Conservation (phyloP, 371 early-diverging fungal genomes). For the Mucor ambiguus region DNA sequence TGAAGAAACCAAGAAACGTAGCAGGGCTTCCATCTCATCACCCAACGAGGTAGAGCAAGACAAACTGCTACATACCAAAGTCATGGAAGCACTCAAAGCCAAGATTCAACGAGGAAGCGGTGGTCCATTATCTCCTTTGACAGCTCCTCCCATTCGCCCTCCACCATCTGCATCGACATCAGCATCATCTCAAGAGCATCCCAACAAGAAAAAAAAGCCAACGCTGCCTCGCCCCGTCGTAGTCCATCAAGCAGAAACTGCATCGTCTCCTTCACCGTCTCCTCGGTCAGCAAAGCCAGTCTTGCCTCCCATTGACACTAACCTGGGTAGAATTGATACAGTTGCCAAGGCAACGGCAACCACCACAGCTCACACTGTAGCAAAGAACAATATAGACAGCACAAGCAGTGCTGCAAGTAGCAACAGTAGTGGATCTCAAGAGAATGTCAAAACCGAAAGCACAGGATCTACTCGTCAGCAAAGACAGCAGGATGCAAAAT, state of each 20-base stretch:
- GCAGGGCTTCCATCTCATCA: slow-evolving; percentile 18
- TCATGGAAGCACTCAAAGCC: slow-evolving; percentile 44
- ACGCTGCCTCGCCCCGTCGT: slow-evolving; percentile 19
- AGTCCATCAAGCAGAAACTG: slow-evolving; percentile 2
- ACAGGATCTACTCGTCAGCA: background rate
- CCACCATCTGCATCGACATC: background rate
- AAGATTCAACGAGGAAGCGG: slow-evolving; percentile 32
- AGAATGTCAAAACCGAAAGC: background rate
- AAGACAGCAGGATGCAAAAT: background rate
- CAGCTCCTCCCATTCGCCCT: slow-evolving; percentile 3
- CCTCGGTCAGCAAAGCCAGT: slow-evolving; percentile 42
- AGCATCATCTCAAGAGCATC: background rate
- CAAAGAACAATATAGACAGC: background rate
- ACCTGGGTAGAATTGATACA: slow-evolving; percentile 24
- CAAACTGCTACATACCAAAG: slow-evolving; percentile 34
- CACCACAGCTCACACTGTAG: background rate
- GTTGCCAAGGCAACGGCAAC: background rate
- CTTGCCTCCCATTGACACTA: slow-evolving; percentile 44
- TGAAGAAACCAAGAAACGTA: slow-evolving; percentile 17
- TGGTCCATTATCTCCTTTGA: slow-evolving; percentile 18
- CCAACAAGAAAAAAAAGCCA: slow-evolving; percentile 11
- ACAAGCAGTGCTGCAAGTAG: background rate
- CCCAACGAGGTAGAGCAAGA: slow-evolving; percentile 10
- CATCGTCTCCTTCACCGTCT: slow-evolving; percentile 28
- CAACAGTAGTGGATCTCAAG: background rate